Evolutionary conservation across 768 basidiomycete species (phyloP), one percentile per base, ranked within the genome.

Genomic region (Exidia glandulosa): DNA sequence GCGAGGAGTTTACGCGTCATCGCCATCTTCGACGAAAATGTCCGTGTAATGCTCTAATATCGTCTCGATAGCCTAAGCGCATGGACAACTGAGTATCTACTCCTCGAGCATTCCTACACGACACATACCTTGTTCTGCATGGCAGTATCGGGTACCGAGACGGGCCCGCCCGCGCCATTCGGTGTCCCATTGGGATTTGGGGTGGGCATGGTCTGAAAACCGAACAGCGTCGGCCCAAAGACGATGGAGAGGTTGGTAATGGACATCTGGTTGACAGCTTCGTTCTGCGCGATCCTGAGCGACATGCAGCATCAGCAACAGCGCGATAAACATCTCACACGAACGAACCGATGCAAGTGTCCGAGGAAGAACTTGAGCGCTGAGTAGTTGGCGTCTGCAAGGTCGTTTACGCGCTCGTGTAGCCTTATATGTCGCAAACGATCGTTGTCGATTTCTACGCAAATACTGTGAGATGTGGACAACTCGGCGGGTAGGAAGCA

Each of bases 301-400:
- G 14, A 32, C 59, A 36, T 30, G 5, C 10, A 61, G 31, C n/a
- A 31, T 16, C 31, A 29, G 52, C n/a, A 31, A 19, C n/a, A n/a
- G n/a, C n/a, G n/a, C n/a, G n/a, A n/a, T n/a, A n/a, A n/a, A n/a
- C n/a, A n/a, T n/a, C n/a, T n/a, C n/a, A n/a, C n/a, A n/a, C n/a
- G 29, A 19, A 72, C 82, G 60, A 65, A 95, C 94, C 81, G 84
- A 74, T 97, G 81, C 62, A 99, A 76, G 74, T 99, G 96, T 13
- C 90, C 93, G 78, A 99, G 79, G 72, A 98, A 88, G 71, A 81
- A 96, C 70, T 98, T 97, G 57, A 98, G 78, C 1, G 95, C 95
- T 1, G 96, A 91, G 68, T 99, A 99, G 72, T 98, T 97, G n/a
- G 96, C 83, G 73, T 99, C 96, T 13, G 96, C 95, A 58, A 99